phyloP scores from a whole-genome alignment of 1,139 yeast genomes.

The Zygoascus meyerae region DNA sequence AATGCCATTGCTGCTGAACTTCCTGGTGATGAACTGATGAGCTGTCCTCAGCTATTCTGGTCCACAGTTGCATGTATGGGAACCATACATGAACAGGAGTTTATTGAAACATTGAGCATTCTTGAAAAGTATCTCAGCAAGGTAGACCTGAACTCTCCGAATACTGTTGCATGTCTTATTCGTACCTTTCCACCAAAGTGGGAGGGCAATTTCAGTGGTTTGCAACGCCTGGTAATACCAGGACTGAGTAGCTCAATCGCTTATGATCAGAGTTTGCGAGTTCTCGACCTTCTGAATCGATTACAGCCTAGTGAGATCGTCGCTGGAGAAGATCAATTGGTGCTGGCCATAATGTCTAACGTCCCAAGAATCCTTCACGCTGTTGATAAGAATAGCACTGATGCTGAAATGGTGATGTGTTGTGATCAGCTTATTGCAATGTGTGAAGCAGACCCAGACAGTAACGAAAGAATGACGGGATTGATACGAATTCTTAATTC shows the following conservation, averaged over 20 bases:
- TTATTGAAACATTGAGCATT: constrained; percentile 77
- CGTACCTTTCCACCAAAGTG: constrained; percentile 91
- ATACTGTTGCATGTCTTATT: constrained; percentile 74
- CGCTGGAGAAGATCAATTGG: constrained; percentile 63
- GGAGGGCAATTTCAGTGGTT: constrained; percentile 91
- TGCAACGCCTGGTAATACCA: constrained; percentile 68
- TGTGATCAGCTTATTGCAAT: constrained; percentile 44
- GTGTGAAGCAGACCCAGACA: constrained; percentile 40
- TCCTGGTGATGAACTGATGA: constrained; percentile 68
- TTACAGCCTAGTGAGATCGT: constrained; percentile 70
- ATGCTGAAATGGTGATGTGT: constrained; percentile 31
- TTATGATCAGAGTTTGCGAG: constrained; percentile 68
- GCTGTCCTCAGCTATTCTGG: constrained; percentile 95
- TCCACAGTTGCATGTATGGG: constrained; percentile 87
- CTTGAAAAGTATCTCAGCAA: constrained; percentile 78
- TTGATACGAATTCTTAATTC: constrained; percentile 72
- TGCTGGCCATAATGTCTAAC: constrained; percentile 69
- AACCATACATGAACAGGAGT: constrained; percentile 90
- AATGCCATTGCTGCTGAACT: constrained; percentile 87
- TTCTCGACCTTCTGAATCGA: constrained; percentile 65
- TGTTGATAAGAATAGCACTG: constrained; percentile 47
- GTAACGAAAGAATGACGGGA: constrained; percentile 45
- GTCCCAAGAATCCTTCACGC: constrained; percentile 83
- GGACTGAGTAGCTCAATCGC: constrained; percentile 81
- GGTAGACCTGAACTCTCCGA: constrained; percentile 79